A percentile compares a stretch with the other conserved stretches of the same genome.
Evolutionary conservation across 2,329 filamentous ascomycete species (phyloP).

Genomic region (Lecanicillium sp.): DNA sequence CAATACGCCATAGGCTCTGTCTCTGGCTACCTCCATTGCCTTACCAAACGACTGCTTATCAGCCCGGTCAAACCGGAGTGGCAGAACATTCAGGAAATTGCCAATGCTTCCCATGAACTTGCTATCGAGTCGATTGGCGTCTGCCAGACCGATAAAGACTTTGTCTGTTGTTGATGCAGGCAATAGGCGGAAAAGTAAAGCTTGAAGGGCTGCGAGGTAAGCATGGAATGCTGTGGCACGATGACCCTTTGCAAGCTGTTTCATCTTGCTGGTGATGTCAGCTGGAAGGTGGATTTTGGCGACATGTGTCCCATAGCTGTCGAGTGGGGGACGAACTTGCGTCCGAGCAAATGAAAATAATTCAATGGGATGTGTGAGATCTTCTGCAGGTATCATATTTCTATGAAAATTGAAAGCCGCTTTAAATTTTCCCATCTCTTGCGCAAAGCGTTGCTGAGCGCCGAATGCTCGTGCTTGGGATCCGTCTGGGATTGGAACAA

Average conservation of each 20-base stretch:
- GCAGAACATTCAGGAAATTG: neutral
- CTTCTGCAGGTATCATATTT: neutral
- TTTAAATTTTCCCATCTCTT: slow-evolving; percentile 3
- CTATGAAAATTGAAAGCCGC: neutral
- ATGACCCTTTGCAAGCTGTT: neutral
- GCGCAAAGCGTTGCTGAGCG: neutral
- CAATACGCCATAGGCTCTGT: neutral
- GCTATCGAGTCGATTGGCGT: neutral
- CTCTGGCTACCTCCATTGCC: neutral
- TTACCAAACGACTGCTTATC: neutral
- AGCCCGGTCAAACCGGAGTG: neutral
- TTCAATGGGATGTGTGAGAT: neutral
- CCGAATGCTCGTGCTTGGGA: slow-evolving; percentile 3
- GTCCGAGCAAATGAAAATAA: neutral
- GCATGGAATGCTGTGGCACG: neutral
- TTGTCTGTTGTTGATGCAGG: neutral
- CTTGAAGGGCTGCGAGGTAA: neutral
- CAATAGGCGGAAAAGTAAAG: neutral
- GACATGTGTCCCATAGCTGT: neutral
- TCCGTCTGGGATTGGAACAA: neutral
- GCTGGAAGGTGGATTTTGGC: neutral
- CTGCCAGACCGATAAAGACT: neutral
- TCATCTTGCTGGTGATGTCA: neutral
- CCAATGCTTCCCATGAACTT: neutral
- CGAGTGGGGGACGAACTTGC: slow-evolving; percentile 5